phyloP scores from a whole-genome alignment of 225 moss, liverwort and hornwort genomes.

The Sphagnum contortum region DNA sequence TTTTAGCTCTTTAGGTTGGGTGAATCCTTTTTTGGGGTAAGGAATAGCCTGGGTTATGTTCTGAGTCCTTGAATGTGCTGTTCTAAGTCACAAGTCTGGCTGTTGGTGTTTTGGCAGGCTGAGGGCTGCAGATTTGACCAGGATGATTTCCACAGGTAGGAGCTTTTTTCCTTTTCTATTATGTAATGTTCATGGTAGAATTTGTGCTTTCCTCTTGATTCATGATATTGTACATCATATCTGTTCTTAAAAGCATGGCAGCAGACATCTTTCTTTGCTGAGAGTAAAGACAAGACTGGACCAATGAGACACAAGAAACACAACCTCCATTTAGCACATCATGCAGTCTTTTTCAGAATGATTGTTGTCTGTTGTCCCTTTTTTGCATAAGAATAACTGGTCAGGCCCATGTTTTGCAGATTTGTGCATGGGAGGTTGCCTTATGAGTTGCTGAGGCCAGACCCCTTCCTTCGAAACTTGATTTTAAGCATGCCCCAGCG shows the following conservation, averaged over 20 bases:
- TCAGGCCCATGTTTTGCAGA: slow-evolving; percentile 5
- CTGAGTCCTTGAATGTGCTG: too few relatives aligned
- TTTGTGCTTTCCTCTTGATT: background rate
- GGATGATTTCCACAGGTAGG: slow-evolving; percentile 44
- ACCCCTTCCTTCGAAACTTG: slow-evolving; percentile 37
- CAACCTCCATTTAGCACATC: background rate
- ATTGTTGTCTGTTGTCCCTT: background rate
- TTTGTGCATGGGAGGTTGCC: slow-evolving; percentile 47
- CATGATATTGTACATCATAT: background rate
- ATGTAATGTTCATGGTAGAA: background rate
- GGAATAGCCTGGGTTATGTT: too few relatives aligned
- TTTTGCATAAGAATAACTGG: too few relatives aligned
- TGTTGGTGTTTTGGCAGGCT: slow-evolving; percentile 1
- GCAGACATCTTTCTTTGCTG: too few relatives aligned
- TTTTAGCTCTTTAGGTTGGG: too few relatives aligned
- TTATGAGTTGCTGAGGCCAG: slow-evolving; percentile 43
- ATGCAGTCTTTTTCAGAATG: background rate
- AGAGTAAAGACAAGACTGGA: too few relatives aligned
- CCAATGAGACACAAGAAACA: background rate
- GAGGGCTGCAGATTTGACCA: slow-evolving; percentile 44
- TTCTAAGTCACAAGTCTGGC: too few relatives aligned
- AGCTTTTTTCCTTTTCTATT: background rate
- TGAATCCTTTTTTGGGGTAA: too few relatives aligned
- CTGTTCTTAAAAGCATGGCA: too few relatives aligned
- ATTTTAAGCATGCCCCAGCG: slow-evolving; percentile 51